Evolutionary conservation across 805 yeast genomes (phyloP), one percentile per base, ranked within the genome.

Genomic region (Saturnispora sanitii): DNA sequence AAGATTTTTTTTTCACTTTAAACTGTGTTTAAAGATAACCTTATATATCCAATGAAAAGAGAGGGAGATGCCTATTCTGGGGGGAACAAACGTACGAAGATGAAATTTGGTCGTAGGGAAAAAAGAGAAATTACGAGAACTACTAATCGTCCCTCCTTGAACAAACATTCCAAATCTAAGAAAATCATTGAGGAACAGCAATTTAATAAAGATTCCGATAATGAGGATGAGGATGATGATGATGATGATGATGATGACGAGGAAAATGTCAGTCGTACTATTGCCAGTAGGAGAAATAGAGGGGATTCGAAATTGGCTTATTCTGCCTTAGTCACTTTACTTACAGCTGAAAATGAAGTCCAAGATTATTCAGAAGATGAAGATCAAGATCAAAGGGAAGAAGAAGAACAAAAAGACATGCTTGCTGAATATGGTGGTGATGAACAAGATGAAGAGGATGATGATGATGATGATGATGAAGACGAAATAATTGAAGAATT

Each of bases 91-190:
- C 41, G 42, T 27, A 38, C 35, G 36, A 48, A 47, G 31, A 18
- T 48, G 16, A 69, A 70, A 49, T 64, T 57, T 46, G 92, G 90
- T 3, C 68, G 92, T 56, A 67, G 67, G 38, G 77, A 77, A 45
- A 53, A 76, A 52, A 68, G 92, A 57, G 64, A 65, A 3, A 73
- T 81, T 22, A 72, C 73, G 7, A 70, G 84, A 59, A 69, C 79
- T 3, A 61, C 75, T 1, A n/a, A n/a, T n/a, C n/a, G n/a, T n/a
- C n/a, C n/a, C n/a, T n/a, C n/a, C n/a, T n/a, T n/a, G n/a, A n/a
- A n/a, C n/a, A n/a, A n/a, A n/a, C n/a, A n/a, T n/a, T n/a, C n/a
- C n/a, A n/a, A n/a, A n/a, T n/a, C n/a, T n/a, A n/a, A n/a, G n/a
- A n/a, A n/a, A n/a, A n/a, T n/a, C n/a, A n/a, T n/a, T n/a, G n/a